Percentiles rank a stretch among this genome's conserved stretches.
Evolutionary conservation across 352 stramenopile species (phyloP).

Genomic region (Globisporangium viniferum): DNA sequence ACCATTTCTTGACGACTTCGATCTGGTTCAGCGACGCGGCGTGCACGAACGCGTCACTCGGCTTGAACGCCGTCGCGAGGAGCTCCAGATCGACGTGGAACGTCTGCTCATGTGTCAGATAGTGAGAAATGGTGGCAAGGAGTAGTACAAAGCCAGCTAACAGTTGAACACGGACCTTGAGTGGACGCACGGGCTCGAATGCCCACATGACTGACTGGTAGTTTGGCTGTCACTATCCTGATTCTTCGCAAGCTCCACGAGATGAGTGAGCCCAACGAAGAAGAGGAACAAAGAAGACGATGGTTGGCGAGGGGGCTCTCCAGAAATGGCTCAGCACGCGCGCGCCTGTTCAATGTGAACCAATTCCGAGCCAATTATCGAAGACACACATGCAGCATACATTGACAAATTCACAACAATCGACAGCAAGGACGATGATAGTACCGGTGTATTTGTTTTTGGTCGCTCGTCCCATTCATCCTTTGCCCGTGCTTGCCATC

Average conservation of each 20-base stretch:
- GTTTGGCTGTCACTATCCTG: background rate
- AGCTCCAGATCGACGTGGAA: slow-evolving; percentile 44
- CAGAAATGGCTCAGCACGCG: background rate
- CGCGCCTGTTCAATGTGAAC: background rate
- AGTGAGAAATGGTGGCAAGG: background rate
- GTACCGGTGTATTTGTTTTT: background rate
- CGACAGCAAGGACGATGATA: background rate
- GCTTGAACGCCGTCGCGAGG: slow-evolving; percentile 30
- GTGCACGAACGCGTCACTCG: slow-evolving; percentile 58
- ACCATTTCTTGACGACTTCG: slow-evolving; percentile 49
- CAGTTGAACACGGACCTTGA: background rate
- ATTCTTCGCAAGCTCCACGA: background rate
- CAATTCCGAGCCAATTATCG: background rate
- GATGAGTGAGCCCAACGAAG: background rate
- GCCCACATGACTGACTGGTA: slow-evolving; percentile 11
- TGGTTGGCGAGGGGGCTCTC: background rate
- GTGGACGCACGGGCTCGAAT: slow-evolving; percentile 12
- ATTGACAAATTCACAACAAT: background rate
- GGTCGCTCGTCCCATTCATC: background rate
- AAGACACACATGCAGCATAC: background rate
- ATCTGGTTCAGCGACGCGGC: slow-evolving; percentile 66
- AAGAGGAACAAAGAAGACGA: background rate
- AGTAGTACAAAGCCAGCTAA: background rate
- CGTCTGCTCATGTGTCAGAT: slow-evolving; percentile 15
- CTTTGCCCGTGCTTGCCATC: background rate